Evolutionary conservation across 2,329 filamentous ascomycete genomes (phyloP).

Genomic region (Gremmenia infestans): DNA sequence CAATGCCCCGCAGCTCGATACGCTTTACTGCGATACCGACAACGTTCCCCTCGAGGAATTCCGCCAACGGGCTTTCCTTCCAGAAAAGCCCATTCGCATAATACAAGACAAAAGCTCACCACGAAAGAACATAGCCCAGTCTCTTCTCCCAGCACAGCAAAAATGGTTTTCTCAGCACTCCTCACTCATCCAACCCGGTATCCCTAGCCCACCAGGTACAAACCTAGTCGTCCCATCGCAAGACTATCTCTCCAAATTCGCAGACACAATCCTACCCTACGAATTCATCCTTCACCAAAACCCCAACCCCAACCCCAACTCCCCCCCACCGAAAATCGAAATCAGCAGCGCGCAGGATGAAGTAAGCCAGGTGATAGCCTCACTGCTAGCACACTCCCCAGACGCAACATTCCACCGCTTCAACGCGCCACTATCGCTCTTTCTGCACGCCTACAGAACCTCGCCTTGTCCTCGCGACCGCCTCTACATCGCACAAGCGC

Average conservation of each 20-base stretch:
- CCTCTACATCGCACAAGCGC: conserved; percentile 85
- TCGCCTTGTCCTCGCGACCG: conserved; percentile 15
- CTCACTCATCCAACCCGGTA: background rate
- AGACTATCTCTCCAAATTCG: conserved; percentile 36
- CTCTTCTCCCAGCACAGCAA: conserved; percentile 47
- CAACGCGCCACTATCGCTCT: conserved; percentile 35
- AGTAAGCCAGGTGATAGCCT: background rate
- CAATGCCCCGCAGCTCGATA: background rate
- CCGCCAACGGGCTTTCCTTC: conserved; percentile 45
- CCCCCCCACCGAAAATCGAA: background rate
- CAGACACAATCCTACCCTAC: conserved; percentile 49
- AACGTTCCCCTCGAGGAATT: conserved; percentile 42
- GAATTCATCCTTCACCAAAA: conserved; percentile 42
- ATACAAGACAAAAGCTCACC: conserved; percentile 21
- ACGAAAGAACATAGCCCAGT: conserved; percentile 9
- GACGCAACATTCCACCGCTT: conserved; percentile 40
- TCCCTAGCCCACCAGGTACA: background rate
- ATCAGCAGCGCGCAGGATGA: background rate
- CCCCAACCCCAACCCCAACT: background rate
- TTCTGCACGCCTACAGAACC: conserved; percentile 17
- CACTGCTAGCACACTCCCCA: conserved; percentile 3
- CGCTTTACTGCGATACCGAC: conserved; percentile 13
- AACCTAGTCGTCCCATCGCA: conserved; percentile 12
- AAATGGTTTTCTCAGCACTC: conserved; percentile 51
- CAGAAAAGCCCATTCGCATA: conserved; percentile 48